Evolutionary conservation across 2,329 filamentous ascomycete genomes (phyloP).

Genomic region (Cercospora sp.): DNA sequence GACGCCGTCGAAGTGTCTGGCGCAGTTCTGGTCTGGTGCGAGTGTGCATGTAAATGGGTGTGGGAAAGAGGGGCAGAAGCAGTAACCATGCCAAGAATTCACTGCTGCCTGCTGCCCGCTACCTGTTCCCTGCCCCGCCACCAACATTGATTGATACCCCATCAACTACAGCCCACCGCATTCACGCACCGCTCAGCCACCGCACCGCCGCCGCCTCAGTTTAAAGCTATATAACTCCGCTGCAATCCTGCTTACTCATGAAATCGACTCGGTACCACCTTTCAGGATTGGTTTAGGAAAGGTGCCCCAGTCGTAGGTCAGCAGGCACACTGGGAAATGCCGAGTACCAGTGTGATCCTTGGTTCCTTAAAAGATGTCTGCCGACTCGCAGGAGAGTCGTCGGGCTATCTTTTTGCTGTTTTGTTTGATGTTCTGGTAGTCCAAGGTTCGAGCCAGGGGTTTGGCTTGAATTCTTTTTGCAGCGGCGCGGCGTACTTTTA

Average conservation of each 20-base stretch:
- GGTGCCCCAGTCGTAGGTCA: neutral
- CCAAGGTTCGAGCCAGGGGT: neutral
- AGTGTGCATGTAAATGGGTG: too few relatives aligned
- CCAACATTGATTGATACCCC: neutral
- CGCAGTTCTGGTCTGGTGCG: too few relatives aligned
- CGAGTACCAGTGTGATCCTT: neutral
- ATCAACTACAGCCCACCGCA: neutral
- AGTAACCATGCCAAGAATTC: neutral
- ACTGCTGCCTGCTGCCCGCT: neutral
- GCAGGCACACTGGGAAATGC: neutral
- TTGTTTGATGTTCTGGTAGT: neutral
- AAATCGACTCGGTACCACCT: neutral
- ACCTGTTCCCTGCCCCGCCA: neutral
- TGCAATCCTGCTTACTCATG: neutral
- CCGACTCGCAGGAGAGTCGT: neutral
- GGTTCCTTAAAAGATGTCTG: neutral
- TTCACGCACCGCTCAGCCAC: neutral
- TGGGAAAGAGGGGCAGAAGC: neutral
- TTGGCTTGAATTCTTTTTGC: neutral
- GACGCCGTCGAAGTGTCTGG: too few relatives aligned
- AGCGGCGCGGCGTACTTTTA: neutral
- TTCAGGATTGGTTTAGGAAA: neutral
- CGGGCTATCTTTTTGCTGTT: neutral
- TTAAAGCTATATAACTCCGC: neutral
- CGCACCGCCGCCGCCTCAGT: neutral